Evolutionary conservation across 441 rosid genomes (phyloP).

Genomic region (Rhodomyrtus psidioides): DNA sequence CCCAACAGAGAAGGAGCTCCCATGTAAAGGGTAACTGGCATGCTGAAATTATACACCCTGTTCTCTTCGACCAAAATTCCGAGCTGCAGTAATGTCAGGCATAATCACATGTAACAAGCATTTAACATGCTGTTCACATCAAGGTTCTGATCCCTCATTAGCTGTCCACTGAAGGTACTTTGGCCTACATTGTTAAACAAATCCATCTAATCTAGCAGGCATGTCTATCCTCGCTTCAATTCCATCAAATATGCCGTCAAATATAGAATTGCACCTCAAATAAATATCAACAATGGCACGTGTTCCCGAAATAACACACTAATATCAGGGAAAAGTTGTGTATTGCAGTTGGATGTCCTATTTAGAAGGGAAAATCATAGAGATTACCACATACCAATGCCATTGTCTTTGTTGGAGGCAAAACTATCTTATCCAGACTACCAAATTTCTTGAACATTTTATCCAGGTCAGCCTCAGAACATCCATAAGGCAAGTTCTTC

Average conservation of each 20-base stretch:
- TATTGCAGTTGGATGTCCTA: background rate
- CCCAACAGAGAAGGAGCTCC: background rate
- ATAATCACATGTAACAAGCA: background rate
- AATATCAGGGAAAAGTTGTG: background rate
- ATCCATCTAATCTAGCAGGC: background rate
- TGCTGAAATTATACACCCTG: background rate
- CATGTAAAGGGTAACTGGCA: background rate
- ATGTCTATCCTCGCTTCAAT: background rate
- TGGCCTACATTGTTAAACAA: background rate
- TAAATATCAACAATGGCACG: background rate
- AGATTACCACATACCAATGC: slow-evolving; percentile 59
- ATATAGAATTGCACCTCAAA: background rate
- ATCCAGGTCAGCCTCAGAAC: slow-evolving; percentile 74
- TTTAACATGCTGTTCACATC: background rate
- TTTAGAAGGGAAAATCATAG: background rate
- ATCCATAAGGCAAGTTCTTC: slow-evolving; percentile 89
- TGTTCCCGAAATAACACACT: background rate
- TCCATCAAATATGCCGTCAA: background rate
- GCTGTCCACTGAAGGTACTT: background rate
- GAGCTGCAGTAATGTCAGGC: background rate
- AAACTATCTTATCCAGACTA: slow-evolving; percentile 59
- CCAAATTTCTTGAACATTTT: slow-evolving; percentile 86
- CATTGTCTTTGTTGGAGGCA: slow-evolving; percentile 83
- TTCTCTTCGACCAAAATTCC: background rate
- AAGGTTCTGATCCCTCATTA: background rate